Base-by-base conservation (phyloP, 148 eudicot species). In the Pharnaceum exiguum region DNA sequence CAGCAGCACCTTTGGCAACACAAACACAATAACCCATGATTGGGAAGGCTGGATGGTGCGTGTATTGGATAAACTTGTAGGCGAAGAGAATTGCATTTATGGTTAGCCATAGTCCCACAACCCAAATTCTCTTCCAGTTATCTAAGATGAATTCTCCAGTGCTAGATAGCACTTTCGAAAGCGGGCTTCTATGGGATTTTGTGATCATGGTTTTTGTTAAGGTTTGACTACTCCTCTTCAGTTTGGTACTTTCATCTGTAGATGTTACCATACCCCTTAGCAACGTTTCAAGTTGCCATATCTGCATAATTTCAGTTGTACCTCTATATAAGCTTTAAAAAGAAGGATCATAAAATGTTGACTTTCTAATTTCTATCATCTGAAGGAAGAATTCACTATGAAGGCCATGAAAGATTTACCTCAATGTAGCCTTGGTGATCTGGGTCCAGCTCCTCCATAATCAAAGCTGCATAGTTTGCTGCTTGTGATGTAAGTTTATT, bases 371-470 rank as follows among this genome's bases (percentile, higher is more conserved):
- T 16, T 0, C 16, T n/a, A n/a, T n/a, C n/a, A n/a, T n/a, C n/a
- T n/a, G n/a, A n/a, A n/a, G n/a, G n/a, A n/a, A n/a, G n/a, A n/a
- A n/a, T n/a, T n/a, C n/a, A n/a, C n/a, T n/a, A n/a, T n/a, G n/a
- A n/a, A n/a, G n/a, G n/a, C n/a, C 1, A 31, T 48, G 45, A 30
- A 45, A 32, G 25, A 38, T 35, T 55, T 52, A 93, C 99, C 90
- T 94, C 96, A 32, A 94, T 82, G 51, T 78, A 94, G 32, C 96
- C 99, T 21, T 59, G 65, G 38, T 84, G 79, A 59, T 86, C 91
- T 13, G 99, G 96, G 62, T 94, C 99, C 25, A 94, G 85, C 78
- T 86, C 96, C 63, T 94, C 95, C 96, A 94, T 94, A 79, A 94
- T 89, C 58, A 83, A 74, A 65, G 91, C 68, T 51, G 99, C 99